These are phyloP conservation scores for Tylopilus cervinicoccineus DNA, from an alignment of 768 basidiomycete species.

Conservation along the genomic window DNA sequence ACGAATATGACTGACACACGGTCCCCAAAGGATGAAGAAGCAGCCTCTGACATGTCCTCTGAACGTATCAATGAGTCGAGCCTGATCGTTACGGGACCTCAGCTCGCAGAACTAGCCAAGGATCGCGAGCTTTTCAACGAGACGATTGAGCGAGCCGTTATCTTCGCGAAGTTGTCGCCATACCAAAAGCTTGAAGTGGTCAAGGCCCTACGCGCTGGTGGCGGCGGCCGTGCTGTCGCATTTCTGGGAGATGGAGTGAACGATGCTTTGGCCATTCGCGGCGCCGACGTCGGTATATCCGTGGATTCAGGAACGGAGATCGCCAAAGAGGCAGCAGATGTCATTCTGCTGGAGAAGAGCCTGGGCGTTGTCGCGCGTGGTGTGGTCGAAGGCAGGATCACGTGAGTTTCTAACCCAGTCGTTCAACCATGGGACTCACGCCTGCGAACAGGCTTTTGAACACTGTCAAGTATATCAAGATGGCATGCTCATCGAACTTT, in stretches of 20 bases:
- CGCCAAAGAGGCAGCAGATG: constrained; percentile 37
- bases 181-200: constrained; percentile 33
- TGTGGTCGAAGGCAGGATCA: constrained; percentile 31
- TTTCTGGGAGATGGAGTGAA: constrained; percentile 32
- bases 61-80: constrained; percentile 17
- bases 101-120: constrained; percentile 27
- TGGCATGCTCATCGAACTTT: constrained; percentile 37
- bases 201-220: constrained; percentile 26
- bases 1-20: background rate
- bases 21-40: constrained; percentile 27
- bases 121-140: constrained; percentile 24
- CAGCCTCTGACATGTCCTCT: constrained; percentile 2
- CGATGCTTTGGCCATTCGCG: constrained; percentile 30
- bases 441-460: constrained; percentile 29
- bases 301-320: constrained; percentile 34
- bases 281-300: constrained; percentile 32
- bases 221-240: constrained; percentile 27
- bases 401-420: constrained; percentile 18
- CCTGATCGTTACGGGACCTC: constrained; percentile 28
- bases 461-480: constrained; percentile 36
- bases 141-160: constrained; percentile 29
- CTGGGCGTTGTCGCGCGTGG: constrained; percentile 32
- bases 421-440: constrained; percentile 6
- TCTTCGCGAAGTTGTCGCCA: constrained; percentile 31
- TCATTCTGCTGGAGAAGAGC: constrained; percentile 35